phyloP scores from a whole-genome alignment of 176 grass and related monocot species.

The Otatea glauca region DNA sequence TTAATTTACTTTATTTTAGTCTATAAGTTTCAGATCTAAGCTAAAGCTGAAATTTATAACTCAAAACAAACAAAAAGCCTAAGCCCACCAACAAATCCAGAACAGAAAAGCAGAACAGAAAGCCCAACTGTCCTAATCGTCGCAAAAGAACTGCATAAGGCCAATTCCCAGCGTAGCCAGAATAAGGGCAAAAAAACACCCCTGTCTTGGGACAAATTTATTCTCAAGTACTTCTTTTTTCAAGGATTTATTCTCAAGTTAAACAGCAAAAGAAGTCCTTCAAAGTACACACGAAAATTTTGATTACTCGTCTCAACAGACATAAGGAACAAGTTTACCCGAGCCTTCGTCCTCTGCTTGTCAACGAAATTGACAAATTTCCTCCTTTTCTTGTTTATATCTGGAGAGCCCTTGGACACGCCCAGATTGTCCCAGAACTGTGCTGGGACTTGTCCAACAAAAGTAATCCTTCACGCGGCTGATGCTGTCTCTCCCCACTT shows the following conservation, averaged over 20 bases:
- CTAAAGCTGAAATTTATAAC: too few relatives aligned
- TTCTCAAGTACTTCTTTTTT: conserved; percentile 10
- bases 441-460: neutral
- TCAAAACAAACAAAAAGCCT: too few relatives aligned
- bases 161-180: too few relatives aligned
- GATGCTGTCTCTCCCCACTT: conserved; percentile 58
- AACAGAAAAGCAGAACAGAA: neutral
- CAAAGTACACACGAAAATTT: conserved; percentile 16
- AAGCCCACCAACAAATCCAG: neutral
- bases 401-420: neutral
- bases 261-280: conserved; percentile 1
- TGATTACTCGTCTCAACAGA: neutral
- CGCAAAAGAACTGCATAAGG: neutral
- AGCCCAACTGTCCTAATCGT: neutral
- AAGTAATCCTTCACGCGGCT: conserved; percentile 36
- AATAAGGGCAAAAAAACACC: neutral
- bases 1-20: too few relatives aligned
- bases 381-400: neutral
- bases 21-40: too few relatives aligned
- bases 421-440: conserved; percentile 18
- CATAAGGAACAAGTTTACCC: neutral
- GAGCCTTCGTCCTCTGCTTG: neutral
- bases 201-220: neutral
- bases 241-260: conserved; percentile 48
- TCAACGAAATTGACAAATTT: conserved; percentile 52